Conservation (phyloP, 352 stramenopile species). For the Globisporangium viniferum region DNA sequence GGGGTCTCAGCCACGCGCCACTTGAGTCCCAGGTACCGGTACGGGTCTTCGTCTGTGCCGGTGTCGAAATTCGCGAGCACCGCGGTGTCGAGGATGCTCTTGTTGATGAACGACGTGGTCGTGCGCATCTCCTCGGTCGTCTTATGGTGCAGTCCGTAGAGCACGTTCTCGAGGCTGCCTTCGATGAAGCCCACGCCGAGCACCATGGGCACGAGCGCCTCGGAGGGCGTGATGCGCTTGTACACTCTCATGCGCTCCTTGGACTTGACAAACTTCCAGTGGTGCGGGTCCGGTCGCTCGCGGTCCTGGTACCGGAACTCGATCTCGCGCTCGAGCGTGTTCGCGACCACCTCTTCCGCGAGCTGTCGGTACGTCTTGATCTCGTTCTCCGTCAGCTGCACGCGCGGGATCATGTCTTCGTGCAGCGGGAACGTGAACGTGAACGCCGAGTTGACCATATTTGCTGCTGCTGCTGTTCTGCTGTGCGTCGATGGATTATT, state of each 20-base stretch:
- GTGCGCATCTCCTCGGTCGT: conserved; percentile 49
- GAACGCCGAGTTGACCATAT: neutral
- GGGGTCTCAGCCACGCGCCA: conserved; percentile 32
- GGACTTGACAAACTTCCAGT: conserved; percentile 37
- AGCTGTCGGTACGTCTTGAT: conserved; percentile 27
- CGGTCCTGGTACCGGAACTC: conserved; percentile 18
- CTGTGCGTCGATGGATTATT: neutral
- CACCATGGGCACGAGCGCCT: conserved; percentile 32
- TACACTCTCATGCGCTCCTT: conserved; percentile 35
- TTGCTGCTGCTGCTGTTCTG: neutral
- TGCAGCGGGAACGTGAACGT: conserved; percentile 22
- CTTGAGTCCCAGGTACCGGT: conserved; percentile 48
- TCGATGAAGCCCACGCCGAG: conserved; percentile 43
- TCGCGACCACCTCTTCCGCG: conserved; percentile 33
- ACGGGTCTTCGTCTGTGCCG: conserved; percentile 33
- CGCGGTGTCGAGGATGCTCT: conserved; percentile 33
- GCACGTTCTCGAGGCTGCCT: conserved; percentile 36
- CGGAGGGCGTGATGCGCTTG: conserved; percentile 25
- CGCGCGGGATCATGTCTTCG: conserved; percentile 16
- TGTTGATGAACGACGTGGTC: conserved; percentile 33
- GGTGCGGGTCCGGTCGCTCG: conserved; percentile 7
- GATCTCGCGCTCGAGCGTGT: conserved; percentile 47
- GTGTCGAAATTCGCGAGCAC: conserved; percentile 38
- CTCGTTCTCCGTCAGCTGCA: conserved; percentile 32
- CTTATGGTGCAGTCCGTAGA: conserved; percentile 53